Percentiles rank a stretch among this genome's conserved stretches.
Conservation (phyloP, 345 rosid genomes). For the Rubroshorea leprosula region DNA sequence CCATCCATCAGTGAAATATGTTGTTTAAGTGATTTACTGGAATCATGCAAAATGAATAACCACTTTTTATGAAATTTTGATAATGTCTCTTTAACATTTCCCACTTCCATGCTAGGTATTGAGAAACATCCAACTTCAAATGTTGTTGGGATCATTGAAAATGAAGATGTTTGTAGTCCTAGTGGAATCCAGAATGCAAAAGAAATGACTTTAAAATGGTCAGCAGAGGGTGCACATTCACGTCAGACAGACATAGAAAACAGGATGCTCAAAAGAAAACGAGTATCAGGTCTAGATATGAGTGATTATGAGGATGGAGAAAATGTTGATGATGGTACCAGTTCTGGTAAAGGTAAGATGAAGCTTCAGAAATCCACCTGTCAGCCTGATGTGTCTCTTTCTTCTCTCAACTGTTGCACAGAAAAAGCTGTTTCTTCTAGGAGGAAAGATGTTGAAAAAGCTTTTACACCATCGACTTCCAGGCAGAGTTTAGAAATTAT, state of each 20-base stretch:
- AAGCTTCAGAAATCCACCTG: conserved; percentile 9
- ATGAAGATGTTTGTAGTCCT: conserved; percentile 25
- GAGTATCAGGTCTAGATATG: neutral
- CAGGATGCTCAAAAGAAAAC: conserved; percentile 29
- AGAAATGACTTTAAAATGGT: too few species aligned
- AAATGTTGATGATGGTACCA: neutral
- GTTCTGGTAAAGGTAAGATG: conserved; percentile 6
- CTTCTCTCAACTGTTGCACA: too few species aligned
- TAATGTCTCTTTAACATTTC: neutral
- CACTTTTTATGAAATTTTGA: neutral
- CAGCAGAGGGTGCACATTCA: neutral
- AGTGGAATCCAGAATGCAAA: conserved; percentile 7
- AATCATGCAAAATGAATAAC: neutral
- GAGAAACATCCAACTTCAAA: conserved; percentile 5
- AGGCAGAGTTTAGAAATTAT: neutral
- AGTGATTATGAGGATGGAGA: neutral
- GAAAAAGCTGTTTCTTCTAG: neutral
- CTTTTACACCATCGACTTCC: too few species aligned
- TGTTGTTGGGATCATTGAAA: conserved; percentile 27
- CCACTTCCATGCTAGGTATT: too few species aligned
- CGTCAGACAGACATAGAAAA: conserved; percentile 5
- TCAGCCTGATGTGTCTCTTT: too few species aligned
- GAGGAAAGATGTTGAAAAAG: too few species aligned
- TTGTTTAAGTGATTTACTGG: neutral
- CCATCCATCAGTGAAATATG: neutral